These are phyloP conservation scores for Ophiostoma quercus DNA, from an alignment of 2,329 filamentous ascomycete genomes.

Conservation along the genomic window DNA sequence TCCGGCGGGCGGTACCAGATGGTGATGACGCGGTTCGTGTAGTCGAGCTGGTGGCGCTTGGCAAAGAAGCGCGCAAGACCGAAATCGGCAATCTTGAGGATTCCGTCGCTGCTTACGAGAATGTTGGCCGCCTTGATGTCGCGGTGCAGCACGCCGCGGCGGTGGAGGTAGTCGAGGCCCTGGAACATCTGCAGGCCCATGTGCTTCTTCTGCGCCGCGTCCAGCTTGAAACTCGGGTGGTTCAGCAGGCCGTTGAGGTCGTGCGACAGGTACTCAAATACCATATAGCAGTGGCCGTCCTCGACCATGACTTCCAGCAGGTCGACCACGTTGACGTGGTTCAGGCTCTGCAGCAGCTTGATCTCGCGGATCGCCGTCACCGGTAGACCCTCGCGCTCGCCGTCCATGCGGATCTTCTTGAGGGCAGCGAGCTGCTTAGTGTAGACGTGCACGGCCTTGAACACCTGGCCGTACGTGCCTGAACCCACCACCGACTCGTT, in stretches of 20 bases:
- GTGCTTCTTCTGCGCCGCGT: slow-evolving; percentile 83
- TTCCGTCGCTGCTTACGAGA: slow-evolving; percentile 80
- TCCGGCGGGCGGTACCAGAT: slow-evolving; percentile 97
- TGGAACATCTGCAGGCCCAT: slow-evolving; percentile 89
- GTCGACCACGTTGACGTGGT: slow-evolving; percentile 75
- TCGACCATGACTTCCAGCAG: slow-evolving; percentile 96
- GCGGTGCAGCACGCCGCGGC: slow-evolving; percentile 86
- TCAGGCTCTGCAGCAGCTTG: slow-evolving; percentile 81
- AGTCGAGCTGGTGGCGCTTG: slow-evolving; percentile 85
- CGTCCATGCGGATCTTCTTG: slow-evolving; percentile 91
- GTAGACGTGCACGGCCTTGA: slow-evolving; percentile 91
- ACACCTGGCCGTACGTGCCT: slow-evolving; percentile 92
- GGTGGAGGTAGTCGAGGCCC: slow-evolving; percentile 88
- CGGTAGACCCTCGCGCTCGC: slow-evolving; percentile 83
- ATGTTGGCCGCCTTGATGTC: slow-evolving; percentile 99
- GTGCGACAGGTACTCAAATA: slow-evolving; percentile 96
- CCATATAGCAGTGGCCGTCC: slow-evolving; percentile 98
- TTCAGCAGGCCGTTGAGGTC: slow-evolving; percentile 93
- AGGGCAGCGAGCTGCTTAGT: slow-evolving; percentile 77
- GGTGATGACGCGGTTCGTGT: slow-evolving; percentile 97
- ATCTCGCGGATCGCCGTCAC: slow-evolving; percentile 89
- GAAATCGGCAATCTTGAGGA: slow-evolving; percentile 92
- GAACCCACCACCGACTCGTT: slow-evolving; percentile 95
- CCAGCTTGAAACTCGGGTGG: slow-evolving; percentile 83
- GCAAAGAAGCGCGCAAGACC: slow-evolving; percentile 94